phyloP scores from a whole-genome alignment of 2,329 filamentous ascomycete species.

The Aspergillus tamarii region DNA sequence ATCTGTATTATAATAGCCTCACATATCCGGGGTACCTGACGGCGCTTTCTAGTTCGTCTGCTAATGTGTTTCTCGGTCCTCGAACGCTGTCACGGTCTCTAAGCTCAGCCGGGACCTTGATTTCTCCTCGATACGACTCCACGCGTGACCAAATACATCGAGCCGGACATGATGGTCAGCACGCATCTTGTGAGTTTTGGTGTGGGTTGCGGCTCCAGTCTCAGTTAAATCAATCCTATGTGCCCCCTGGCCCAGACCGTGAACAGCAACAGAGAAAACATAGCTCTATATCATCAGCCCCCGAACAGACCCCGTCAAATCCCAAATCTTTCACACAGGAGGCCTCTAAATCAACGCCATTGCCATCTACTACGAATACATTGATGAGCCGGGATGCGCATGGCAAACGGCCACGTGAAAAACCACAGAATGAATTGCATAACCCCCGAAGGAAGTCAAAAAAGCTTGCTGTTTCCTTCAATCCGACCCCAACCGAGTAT shows the following conservation, averaged over 20 bases:
- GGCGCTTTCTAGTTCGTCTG: slow-evolving; percentile 1
- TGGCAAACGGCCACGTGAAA: neutral
- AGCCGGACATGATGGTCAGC: slow-evolving; percentile 10
- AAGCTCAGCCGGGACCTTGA: slow-evolving; percentile 5
- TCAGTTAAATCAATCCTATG: slow-evolving; percentile 17
- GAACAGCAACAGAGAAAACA: neutral
- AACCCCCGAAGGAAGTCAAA: slow-evolving; percentile 13
- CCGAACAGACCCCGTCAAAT: neutral
- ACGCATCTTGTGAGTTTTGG: slow-evolving; percentile 17
- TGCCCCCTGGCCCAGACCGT: slow-evolving; percentile 2
- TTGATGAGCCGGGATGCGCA: neutral
- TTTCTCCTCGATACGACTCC: neutral
- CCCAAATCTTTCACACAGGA: no score
- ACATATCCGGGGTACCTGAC: slow-evolving; percentile 11
- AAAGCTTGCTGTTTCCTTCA: neutral
- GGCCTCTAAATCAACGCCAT: neutral
- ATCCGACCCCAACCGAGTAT: slow-evolving; percentile 35
- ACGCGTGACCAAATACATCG: neutral
- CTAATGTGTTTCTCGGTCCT: slow-evolving; percentile 10
- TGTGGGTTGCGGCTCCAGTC: slow-evolving; percentile 18
- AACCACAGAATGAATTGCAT: neutral
- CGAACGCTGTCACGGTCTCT: slow-evolving; percentile 3
- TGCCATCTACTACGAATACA: neutral
- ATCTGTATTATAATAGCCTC: slow-evolving; percentile 8
- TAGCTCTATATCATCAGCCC: neutral